Conservation (phyloP, 805 yeast species). For the Wickerhamomyces hampshirensis region DNA sequence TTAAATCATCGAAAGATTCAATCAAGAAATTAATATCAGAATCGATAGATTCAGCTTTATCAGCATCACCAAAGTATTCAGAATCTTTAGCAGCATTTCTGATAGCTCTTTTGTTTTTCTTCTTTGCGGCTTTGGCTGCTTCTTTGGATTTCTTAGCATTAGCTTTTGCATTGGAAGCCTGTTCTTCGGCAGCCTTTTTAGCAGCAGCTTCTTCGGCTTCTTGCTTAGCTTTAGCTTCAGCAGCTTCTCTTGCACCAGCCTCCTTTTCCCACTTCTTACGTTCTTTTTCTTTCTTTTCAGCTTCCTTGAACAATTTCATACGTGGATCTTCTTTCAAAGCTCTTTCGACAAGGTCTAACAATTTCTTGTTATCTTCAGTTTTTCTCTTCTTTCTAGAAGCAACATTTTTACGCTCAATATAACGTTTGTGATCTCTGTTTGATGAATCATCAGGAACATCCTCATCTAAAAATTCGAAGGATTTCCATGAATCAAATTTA, state of each 20-base stretch:
- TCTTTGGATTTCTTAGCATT: slow-evolving; percentile 93
- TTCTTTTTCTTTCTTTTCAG: slow-evolving; percentile 92
- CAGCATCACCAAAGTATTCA: slow-evolving; percentile 79
- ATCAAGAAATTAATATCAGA: slow-evolving; percentile 76
- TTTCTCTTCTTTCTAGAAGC: slow-evolving; percentile 96
- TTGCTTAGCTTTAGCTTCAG: slow-evolving; percentile 82
- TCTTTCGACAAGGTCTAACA: slow-evolving; percentile 80
- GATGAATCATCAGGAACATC: slow-evolving; percentile 99
- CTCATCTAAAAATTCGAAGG: slow-evolving; percentile 96
- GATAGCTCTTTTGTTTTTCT: slow-evolving; percentile 90
- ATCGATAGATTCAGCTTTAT: slow-evolving; percentile 61
- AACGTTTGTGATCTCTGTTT: slow-evolving; percentile 98
- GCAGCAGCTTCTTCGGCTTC: slow-evolving; percentile 87
- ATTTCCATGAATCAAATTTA: slow-evolving; percentile 95
- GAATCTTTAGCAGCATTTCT: slow-evolving; percentile 81
- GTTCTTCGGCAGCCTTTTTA: slow-evolving; percentile 70
- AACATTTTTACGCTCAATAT: slow-evolving; percentile 94
- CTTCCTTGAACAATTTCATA: slow-evolving; percentile 87
- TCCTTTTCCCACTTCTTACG: slow-evolving; percentile 96
- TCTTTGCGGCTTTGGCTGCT: slow-evolving; percentile 82
- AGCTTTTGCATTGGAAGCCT: slow-evolving; percentile 59
- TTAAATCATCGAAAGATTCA: slow-evolving; percentile 75
- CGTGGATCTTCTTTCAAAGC: slow-evolving; percentile 92
- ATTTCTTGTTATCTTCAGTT: slow-evolving; percentile 92
- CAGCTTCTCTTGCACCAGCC: slow-evolving; percentile 95